Percentiles rank a stretch among this genome's conserved stretches.
phyloP scores from a whole-genome alignment of 129 eudicot species.

The Centrapalus pauciflorus region DNA sequence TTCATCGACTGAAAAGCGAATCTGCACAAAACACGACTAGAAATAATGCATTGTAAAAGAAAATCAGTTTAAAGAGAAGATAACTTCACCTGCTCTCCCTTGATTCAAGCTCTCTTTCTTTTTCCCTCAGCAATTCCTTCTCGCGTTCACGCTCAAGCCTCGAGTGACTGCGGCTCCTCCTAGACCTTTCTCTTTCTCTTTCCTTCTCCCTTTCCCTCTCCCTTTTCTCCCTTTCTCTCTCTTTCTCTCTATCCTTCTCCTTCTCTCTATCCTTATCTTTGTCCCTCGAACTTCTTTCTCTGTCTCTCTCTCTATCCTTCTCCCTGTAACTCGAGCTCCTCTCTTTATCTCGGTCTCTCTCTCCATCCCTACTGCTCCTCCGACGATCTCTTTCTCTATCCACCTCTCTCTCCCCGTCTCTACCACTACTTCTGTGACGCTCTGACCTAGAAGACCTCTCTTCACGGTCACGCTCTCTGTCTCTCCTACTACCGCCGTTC shows the following conservation, averaged over 20 bases:
- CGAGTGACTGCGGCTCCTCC: constrained; percentile 42
- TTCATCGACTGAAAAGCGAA: background rate
- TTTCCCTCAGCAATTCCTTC: constrained; percentile 40
- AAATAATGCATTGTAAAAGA: background rate
- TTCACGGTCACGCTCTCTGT: constrained; percentile 28
- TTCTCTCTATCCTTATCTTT: constrained; percentile 51
- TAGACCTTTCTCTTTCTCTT: constrained; percentile 18
- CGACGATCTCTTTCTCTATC: constrained; percentile 25
- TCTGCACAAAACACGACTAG: background rate
- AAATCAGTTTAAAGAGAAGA: background rate
- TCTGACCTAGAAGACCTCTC: constrained; percentile 42
- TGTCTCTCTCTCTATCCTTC: constrained; percentile 23
- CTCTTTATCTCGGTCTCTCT: constrained; percentile 27
- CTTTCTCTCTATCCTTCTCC: constrained; percentile 32
- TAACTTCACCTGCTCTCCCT: constrained; percentile 70
- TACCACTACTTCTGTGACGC: constrained; percentile 28
- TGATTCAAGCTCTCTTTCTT: constrained; percentile 53
- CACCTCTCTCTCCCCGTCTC: constrained; percentile 24
- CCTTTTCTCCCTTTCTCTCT: constrained; percentile 50
- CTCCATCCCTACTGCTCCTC: constrained; percentile 39
- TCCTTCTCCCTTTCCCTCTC: constrained; percentile 18
- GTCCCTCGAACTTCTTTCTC: constrained; percentile 25
- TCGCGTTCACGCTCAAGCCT: constrained; percentile 52
- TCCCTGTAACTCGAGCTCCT: constrained; percentile 22
- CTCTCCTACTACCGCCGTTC: constrained; percentile 36